Conservation (phyloP, 805 yeast species). For the Cyberlindnera maclurae region DNA sequence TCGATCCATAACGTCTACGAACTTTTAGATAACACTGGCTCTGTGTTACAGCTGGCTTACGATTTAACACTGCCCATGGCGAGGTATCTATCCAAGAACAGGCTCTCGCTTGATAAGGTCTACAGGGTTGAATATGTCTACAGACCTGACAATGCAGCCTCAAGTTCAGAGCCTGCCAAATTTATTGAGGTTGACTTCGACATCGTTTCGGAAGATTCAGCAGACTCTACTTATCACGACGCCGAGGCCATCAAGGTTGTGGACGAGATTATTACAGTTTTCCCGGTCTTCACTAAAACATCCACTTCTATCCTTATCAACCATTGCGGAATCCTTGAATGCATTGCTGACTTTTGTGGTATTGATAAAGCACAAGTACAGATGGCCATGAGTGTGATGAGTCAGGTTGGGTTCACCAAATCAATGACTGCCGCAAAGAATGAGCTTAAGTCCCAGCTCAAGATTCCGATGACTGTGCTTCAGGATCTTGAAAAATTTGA, state of each 20-base stretch:
- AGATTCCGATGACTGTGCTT: constrained; percentile 72
- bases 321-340: constrained; percentile 73
- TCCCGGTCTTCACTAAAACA: constrained; percentile 59
- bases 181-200: constrained; percentile 87
- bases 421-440: constrained; percentile 51
- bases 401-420: constrained; percentile 68
- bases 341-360: constrained; percentile 75
- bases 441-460: constrained; percentile 55
- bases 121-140: constrained; percentile 78
- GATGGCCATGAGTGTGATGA: constrained; percentile 62
- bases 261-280: constrained; percentile 58
- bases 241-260: constrained; percentile 84
- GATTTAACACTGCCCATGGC: constrained; percentile 91
- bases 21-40: constrained; percentile 78
- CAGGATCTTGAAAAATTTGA: constrained; percentile 79
- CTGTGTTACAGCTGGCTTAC: constrained; percentile 81
- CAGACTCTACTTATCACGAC: constrained; percentile 54
- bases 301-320: constrained; percentile 59
- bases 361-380: constrained; percentile 67
- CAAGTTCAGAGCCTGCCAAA: constrained; percentile 66
- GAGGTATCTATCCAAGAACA: constrained; percentile 63
- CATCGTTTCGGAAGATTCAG: constrained; percentile 42
- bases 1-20: constrained; percentile 65
- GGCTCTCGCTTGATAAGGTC: constrained; percentile 47
- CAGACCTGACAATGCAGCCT: constrained; percentile 49